Percentiles rank a stretch among this genome's conserved stretches.
These are phyloP conservation scores for Abrus pulchellus DNA, from an alignment of 306 rosid species.

Conservation along the genomic window DNA sequence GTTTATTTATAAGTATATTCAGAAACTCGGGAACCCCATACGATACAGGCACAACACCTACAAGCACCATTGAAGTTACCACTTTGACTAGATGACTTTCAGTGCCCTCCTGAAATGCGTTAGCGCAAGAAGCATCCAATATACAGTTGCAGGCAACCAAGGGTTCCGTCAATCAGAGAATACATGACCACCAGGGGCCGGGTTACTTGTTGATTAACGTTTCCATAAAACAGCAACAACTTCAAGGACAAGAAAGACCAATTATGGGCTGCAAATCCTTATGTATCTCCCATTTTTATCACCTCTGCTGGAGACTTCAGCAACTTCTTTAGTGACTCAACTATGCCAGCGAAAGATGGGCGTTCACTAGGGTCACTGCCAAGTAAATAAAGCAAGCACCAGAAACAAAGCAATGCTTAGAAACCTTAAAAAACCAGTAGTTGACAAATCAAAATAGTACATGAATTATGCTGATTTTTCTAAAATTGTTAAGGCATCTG, in stretches of 20 bases:
- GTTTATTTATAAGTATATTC: slow-evolving; percentile 26
- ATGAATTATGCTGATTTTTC: slow-evolving; percentile 13
- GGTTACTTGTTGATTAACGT: slow-evolving; percentile 47
- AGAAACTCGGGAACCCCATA: not conserved
- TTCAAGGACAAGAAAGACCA: slow-evolving; percentile 32
- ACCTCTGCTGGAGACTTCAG: slow-evolving; percentile 79
- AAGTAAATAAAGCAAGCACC: slow-evolving; percentile 43
- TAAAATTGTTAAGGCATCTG: not conserved
- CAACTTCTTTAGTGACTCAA: slow-evolving; percentile 85
- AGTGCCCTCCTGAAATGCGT: slow-evolving; percentile 43
- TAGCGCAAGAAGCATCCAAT: slow-evolving; percentile 43
- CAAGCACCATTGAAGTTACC: slow-evolving; percentile 9
- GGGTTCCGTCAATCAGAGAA: slow-evolving; percentile 40
- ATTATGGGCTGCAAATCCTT: slow-evolving; percentile 29
- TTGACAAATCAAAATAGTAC: slow-evolving; percentile 13
- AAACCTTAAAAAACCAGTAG: not conserved
- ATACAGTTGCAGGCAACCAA: slow-evolving; percentile 53
- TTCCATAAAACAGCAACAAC: slow-evolving; percentile 38
- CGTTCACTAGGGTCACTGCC: slow-evolving; percentile 82
- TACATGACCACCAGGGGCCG: slow-evolving; percentile 39
- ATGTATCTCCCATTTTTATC: slow-evolving; percentile 65
- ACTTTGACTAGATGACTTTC: slow-evolving; percentile 34
- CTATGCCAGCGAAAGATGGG: slow-evolving; percentile 75
- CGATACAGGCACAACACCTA: not conserved
- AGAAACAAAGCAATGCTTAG: slow-evolving; percentile 31